Evolutionary conservation across 2,329 filamentous ascomycete species (phyloP), one percentile per base, ranked within the genome.

Genomic region (Ceratocystis huliohia): DNA sequence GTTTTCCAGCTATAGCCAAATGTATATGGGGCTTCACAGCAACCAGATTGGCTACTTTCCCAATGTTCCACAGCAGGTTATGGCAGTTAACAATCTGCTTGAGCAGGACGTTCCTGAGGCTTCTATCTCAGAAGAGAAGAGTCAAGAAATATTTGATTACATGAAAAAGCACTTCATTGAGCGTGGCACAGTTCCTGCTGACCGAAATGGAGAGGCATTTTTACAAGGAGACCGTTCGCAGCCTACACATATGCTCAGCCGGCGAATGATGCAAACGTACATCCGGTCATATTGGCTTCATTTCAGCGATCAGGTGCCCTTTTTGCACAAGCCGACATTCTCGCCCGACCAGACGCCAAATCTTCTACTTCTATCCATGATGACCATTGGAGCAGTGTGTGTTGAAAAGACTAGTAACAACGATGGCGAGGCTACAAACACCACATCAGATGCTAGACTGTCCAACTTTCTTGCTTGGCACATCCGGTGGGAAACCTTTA

Each of bases 261-360:
- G 92, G 71, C 85, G 88, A 72, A 96, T 96, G 90, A 95, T 97
- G 88, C 91, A 96, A 76, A 88, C 87, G 2, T 97, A 96, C 73
- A 91, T 96, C 70, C 84, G 86, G 10, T 96, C 91, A 1, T 99
- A 95, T 75, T 99, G 94, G 94, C 82, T 88, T 65, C 88, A 96
- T 74, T 96, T 96, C 72, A 95, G 94, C 74, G 88, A 92, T 65
- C 94, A 97, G 74, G 81, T 97, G 69, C 94, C 94, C 1, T 96
- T 99, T 68, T 79, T 97, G 61, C 94, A 99, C 75, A 91, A 92
- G 73, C 91, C 94, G 3, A 96, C 93, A 0, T 99, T 97, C 75
- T 88, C 86, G 3, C 88, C 93, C 0, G 90, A 96, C 72, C 88
- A 86, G 69, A 94, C 90, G 28, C 91, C 91, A 0, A 92, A 91